Percentiles rank a stretch among this genome's conserved stretches.
Conservation (phyloP, 176 grass and related monocot genomes). For the Eleusine indica region DNA sequence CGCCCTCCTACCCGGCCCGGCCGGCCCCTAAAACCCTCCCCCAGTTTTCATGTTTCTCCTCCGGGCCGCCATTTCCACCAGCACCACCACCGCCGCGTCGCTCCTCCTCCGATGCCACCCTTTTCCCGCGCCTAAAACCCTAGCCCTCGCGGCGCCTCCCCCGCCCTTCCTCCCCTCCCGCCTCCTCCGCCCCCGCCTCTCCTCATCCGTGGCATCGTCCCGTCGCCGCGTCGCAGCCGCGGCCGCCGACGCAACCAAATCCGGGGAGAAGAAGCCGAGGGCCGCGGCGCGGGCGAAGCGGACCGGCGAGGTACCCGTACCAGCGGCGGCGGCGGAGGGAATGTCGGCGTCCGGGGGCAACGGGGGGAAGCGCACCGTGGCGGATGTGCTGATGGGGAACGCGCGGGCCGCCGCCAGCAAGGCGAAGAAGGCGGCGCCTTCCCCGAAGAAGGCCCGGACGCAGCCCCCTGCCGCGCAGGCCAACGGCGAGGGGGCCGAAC, state of each 20-base stretch:
- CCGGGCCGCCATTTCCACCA: slow-evolving; percentile 27
- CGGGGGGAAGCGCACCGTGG: slow-evolving; percentile 63
- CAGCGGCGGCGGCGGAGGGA: background rate
- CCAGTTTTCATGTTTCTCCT: slow-evolving; percentile 54
- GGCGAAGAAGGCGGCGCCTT: slow-evolving; percentile 52
- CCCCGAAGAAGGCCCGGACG: slow-evolving; percentile 65
- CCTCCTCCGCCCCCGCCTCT: slow-evolving; percentile 16
- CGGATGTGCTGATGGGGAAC: slow-evolving; percentile 91
- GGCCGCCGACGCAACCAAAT: slow-evolving; percentile 32
- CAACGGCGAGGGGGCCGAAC: slow-evolving; percentile 26
- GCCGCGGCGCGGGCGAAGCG: slow-evolving; percentile 25
- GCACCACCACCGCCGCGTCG: slow-evolving; percentile 19
- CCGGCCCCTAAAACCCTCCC: slow-evolving; percentile 39
- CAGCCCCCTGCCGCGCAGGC: slow-evolving; percentile 8
- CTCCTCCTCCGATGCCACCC: slow-evolving; percentile 47
- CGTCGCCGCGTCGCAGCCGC: slow-evolving; percentile 30
- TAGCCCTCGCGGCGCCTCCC: slow-evolving; percentile 23
- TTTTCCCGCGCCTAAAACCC: slow-evolving; percentile 57
- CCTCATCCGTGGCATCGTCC: background rate
- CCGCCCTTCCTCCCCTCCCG: background rate
- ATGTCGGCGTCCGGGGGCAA: slow-evolving; percentile 59
- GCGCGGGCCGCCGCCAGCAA: slow-evolving; percentile 72
- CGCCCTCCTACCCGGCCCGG: slow-evolving; percentile 11
- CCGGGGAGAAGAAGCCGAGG: slow-evolving; percentile 43
- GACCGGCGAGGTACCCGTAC: slow-evolving; percentile 5